phyloP scores from a whole-genome alignment of 1,284 basidiomycete genomes.

The Papiliotrema nemorosa region DNA sequence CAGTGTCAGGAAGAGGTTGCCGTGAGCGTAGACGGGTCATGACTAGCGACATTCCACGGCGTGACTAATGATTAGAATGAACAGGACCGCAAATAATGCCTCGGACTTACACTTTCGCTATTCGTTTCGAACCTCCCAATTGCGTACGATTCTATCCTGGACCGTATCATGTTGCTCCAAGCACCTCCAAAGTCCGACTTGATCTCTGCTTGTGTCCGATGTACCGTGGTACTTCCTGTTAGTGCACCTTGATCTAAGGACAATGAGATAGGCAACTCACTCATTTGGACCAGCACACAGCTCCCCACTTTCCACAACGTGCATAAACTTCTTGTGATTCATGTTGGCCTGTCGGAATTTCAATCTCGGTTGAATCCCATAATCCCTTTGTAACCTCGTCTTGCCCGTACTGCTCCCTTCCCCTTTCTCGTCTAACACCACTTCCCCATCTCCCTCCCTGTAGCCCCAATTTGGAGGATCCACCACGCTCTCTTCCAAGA shows the following conservation, averaged over 20 bases:
- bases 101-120: slow-evolving; percentile 37
- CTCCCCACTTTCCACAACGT: slow-evolving; percentile 45
- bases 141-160: slow-evolving; percentile 46
- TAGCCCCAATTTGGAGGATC: slow-evolving; percentile 38
- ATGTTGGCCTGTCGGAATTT: slow-evolving; percentile 42
- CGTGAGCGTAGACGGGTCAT: slow-evolving; percentile 31
- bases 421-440: slow-evolving; percentile 4
- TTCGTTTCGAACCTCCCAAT: slow-evolving; percentile 47
- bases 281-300: slow-evolving; percentile 37
- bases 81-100: not conserved
- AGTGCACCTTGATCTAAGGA: not conserved
- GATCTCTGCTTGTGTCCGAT: slow-evolving; percentile 46
- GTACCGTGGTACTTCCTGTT: slow-evolving; percentile 29
- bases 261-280: too few relatives aligned
- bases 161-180: slow-evolving; percentile 41
- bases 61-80: slow-evolving; percentile 25
- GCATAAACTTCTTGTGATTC: slow-evolving; percentile 49
- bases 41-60: slow-evolving; percentile 49
- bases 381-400: slow-evolving; percentile 1
- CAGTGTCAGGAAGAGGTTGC: slow-evolving; percentile 33
- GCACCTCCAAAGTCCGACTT: slow-evolving; percentile 44
- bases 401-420: not conserved
- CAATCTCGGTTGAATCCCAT: slow-evolving; percentile 32
- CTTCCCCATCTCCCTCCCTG: not conserved
- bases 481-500: slow-evolving; percentile 86